A percentile compares a stretch with the other conserved stretches of the same genome.
Evolutionary conservation across 495 filamentous ascomycete species (phyloP).

Genomic region (Neurospora tetrasperma): DNA sequence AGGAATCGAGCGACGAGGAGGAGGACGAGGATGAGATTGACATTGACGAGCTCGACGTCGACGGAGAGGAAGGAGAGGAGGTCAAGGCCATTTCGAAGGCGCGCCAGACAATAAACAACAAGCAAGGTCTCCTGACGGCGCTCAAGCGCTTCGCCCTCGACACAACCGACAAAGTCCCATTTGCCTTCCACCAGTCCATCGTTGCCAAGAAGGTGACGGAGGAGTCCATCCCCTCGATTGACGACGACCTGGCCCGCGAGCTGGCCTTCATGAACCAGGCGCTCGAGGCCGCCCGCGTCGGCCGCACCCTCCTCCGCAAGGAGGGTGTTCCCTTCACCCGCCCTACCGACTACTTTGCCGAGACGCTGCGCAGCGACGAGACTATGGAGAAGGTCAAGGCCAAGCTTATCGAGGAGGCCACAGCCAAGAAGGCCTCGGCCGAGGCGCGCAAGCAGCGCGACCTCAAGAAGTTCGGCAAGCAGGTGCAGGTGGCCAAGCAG

Average conservation of each 20-base stretch:
- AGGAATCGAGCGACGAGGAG: conserved; percentile 46
- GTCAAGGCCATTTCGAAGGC: conserved; percentile 63
- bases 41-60: conserved; percentile 50
- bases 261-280: conserved; percentile 89
- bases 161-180: conserved; percentile 38
- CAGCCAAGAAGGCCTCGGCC: conserved; percentile 78
- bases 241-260: conserved; percentile 81
- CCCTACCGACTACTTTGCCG: conserved; percentile 90
- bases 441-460: conserved; percentile 89
- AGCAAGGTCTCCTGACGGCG: conserved; percentile 64
- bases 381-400: conserved; percentile 94
- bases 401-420: conserved; percentile 86
- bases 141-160: conserved; percentile 68
- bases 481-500: conserved; percentile 92
- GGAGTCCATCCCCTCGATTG: conserved; percentile 54
- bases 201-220: conserved; percentile 38
- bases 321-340: conserved; percentile 78
- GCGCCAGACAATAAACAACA: conserved; percentile 96
- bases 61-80: conserved; percentile 73
- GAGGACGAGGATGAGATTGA: conserved; percentile 79
- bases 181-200: conserved; percentile 45
- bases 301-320: conserved; percentile 61
- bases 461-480: conserved; percentile 98
- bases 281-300: conserved; percentile 63
- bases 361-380: conserved; percentile 97